phyloP scores from a whole-genome alignment of 441 rosid genomes.

The Eruca vesicaria region DNA sequence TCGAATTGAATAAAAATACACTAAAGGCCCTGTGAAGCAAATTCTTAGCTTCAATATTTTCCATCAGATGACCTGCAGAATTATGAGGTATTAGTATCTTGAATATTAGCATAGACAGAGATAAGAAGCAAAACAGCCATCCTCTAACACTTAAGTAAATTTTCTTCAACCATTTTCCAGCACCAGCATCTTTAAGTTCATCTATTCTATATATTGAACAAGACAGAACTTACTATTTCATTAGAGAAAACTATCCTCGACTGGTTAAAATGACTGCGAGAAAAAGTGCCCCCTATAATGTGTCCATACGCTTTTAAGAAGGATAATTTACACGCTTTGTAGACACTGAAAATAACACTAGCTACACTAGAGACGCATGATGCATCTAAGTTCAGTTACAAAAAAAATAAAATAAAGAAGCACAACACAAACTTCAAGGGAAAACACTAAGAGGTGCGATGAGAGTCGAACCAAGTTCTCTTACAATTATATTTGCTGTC shows the following conservation, averaged over 20 bases:
- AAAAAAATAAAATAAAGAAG: background rate
- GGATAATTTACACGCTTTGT: background rate
- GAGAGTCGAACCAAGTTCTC: conserved; percentile 22
- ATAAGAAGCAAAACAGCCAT: background rate
- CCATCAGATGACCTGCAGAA: conserved; percentile 91
- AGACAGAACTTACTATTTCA: background rate
- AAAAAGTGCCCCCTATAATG: background rate
- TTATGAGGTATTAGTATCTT: background rate
- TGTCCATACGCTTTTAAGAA: background rate
- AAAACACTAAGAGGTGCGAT: background rate
- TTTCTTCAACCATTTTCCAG: background rate
- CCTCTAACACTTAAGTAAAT: background rate
- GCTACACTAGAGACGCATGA: background rate
- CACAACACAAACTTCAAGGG: background rate
- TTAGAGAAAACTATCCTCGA: background rate
- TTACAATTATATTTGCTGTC: conserved; percentile 90
- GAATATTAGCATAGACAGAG: background rate
- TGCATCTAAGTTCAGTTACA: background rate
- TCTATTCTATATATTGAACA: background rate
- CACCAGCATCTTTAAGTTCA: background rate
- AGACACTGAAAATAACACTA: background rate
- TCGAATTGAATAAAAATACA: conserved; percentile 90
- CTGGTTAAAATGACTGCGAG: background rate
- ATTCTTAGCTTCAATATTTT: conserved; percentile 78
- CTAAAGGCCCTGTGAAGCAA: conserved; percentile 95